These are phyloP conservation scores for Leccinum colubrinum DNA, from an alignment of 1,284 basidiomycete species.

Conservation along the genomic window DNA sequence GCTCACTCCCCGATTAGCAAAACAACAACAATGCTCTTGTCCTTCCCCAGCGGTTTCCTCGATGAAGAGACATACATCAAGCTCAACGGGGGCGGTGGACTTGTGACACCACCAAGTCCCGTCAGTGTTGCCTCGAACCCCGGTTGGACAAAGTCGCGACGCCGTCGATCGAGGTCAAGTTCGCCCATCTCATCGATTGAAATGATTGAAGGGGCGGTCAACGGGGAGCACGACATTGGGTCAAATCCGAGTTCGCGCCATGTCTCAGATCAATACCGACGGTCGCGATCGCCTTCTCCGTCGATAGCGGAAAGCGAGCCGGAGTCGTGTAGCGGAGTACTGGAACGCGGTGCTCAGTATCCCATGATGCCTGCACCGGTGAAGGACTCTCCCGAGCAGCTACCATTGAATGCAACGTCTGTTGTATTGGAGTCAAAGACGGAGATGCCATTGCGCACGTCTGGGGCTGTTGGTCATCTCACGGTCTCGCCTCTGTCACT, in stretches of 20 bases:
- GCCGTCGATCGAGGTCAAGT: slow-evolving; percentile 31
- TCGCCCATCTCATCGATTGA: slow-evolving; percentile 37
- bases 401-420: too few species aligned
- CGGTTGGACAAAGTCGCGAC: slow-evolving; percentile 33
- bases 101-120: slow-evolving; percentile 74
- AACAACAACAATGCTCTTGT: too few species aligned
- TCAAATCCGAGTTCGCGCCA: slow-evolving; percentile 24
- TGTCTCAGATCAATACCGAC: slow-evolving; percentile 30
- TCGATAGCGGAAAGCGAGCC: slow-evolving; percentile 43
- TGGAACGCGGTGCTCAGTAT: slow-evolving; percentile 33
- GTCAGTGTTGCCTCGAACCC: slow-evolving; percentile 66
- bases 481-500: too few species aligned
- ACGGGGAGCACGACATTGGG: slow-evolving; percentile 20
- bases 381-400: too few species aligned
- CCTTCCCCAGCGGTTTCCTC: too few species aligned
- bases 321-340: slow-evolving; percentile 27
- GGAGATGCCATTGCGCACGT: too few species aligned
- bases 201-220: slow-evolving; percentile 30
- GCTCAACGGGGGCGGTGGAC: slow-evolving; percentile 41
- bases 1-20: too few species aligned
- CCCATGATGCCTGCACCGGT: slow-evolving; percentile 42
- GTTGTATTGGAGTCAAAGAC: too few species aligned
- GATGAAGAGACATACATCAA: slow-evolving; percentile 23
- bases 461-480: too few species aligned
- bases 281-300: slow-evolving; percentile 37